A percentile compares a stretch with the other conserved stretches of the same genome.
Conservation (phyloP, 2,329 filamentous ascomycete species). For the Xylaria sp. region DNA sequence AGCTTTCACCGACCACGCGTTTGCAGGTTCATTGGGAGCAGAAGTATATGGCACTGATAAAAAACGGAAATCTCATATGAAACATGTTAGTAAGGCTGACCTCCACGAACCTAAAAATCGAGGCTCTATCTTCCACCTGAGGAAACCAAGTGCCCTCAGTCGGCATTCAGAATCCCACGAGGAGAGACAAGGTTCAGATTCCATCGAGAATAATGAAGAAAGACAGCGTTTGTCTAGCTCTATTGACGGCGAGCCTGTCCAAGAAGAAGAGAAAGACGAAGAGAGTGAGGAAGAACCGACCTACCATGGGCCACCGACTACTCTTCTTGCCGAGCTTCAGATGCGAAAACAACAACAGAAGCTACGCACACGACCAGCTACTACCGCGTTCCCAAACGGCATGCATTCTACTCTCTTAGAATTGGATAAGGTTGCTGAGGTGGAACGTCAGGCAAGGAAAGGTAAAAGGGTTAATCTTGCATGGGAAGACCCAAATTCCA, state of each 20-base stretch:
- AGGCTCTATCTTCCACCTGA: slow-evolving; percentile 61
- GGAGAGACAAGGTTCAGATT: slow-evolving; percentile 38
- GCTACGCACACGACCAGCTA: slow-evolving; percentile 76
- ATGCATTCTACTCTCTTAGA: slow-evolving; percentile 91
- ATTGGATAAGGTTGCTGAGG: slow-evolving; percentile 88
- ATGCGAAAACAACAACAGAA: slow-evolving; percentile 90
- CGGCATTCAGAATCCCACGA: slow-evolving; percentile 43
- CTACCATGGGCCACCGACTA: slow-evolving; percentile 82
- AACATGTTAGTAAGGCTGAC: slow-evolving; percentile 42
- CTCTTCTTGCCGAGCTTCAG: slow-evolving; percentile 90
- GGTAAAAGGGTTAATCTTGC: slow-evolving; percentile 84
- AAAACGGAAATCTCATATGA: slow-evolving; percentile 57
- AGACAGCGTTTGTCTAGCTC: slow-evolving; percentile 42
- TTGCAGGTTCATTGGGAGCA: slow-evolving; percentile 77
- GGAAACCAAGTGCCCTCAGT: slow-evolving; percentile 53
- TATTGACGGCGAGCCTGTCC: slow-evolving; percentile 47
- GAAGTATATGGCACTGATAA: slow-evolving; percentile 77
- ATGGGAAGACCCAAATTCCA: slow-evolving; percentile 72
- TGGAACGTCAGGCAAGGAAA: slow-evolving; percentile 79
- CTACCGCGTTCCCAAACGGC: slow-evolving; percentile 73
- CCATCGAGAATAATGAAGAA: slow-evolving; percentile 42
- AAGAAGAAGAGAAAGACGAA: slow-evolving; percentile 58
- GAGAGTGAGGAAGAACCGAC: slow-evolving; percentile 55
- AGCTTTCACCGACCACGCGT: slow-evolving; percentile 90
- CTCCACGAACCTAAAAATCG: slow-evolving; percentile 55